Evolutionary conservation across 2,329 filamentous ascomycete species (phyloP), one percentile per base, ranked within the genome.

Genomic region (Sclerotinia nivalis): DNA sequence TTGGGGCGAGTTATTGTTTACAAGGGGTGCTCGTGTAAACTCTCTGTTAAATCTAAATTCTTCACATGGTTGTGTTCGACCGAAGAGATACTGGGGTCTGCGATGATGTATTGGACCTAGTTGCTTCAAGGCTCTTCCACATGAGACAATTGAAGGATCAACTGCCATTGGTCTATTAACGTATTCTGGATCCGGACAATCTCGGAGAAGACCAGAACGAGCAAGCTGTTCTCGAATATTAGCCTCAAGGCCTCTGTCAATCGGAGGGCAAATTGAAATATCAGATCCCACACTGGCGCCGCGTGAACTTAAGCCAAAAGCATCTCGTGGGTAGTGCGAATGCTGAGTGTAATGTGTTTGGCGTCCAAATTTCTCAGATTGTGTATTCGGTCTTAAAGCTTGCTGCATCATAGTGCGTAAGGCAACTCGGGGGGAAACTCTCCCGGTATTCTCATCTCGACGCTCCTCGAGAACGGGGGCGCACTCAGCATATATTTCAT

Each of bases 91-190:
- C 47, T 62, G 56, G 34, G 45, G 45, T 68, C 47, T 68, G 45
- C 56, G 66, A 54, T 68, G 31, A 34, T 68, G 12, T 0, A 59
- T 52, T 40, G 45, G 18, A 13, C 40, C 56, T 0, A 25, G 18
- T 13, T 61, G 66, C 43, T 50, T 64, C 49, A 68, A 25, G 56
- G 45, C 43, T 50, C 49, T 49, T 50, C 25, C 65, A 61, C 73
- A 77, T 25, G 70, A 73, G 20, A 70, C 60, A 22, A 74, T 37
- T 31, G 77, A 76, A 69, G 78, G 74, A 59, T 75, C 73, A 71
- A 68, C 47, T 20, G 22, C 28, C 47, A 65, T 62, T 25, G 67
- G 60, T 22, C 25, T 65, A 22, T 25, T 65, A 13, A 69, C 50
- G 40, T 69, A 69, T 55, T 69, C 60, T 12, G 67, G 67, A 34